Base-by-base conservation (phyloP, 306 rosid species). In the Glycine latifolia region DNA sequence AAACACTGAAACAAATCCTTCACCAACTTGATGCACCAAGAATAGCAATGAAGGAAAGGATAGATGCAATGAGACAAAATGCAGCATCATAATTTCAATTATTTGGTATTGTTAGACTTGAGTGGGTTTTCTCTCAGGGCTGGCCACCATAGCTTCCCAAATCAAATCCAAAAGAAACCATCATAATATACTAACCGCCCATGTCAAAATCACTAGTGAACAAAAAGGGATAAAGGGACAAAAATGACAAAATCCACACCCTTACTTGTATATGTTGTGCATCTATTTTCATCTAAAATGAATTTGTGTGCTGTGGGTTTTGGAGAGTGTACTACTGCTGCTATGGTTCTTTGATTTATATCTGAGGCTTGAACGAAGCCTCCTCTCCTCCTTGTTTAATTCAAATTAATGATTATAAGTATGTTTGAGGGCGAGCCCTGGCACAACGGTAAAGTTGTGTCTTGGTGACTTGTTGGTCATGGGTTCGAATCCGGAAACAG, bases 151-250 rank as follows among this genome's bases (percentile, higher is more conserved):
- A 55, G 4, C 65, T 59, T 59, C 39, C n/a, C 39, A 9, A 31
- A 61, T 61, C 67, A 61, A 61, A 35, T 63, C 16, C 47, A 33
- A 63, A 63, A 12, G 69, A 46, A 63, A 63, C 17, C 6, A 33
- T 12, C 5, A 43, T 5, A 11, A 31, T 61, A 33, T 62, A 16
- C 33, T 3, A 15, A 15, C 62, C 62, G 16, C 11, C 44, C 31
- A 15, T n/a, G 31, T 55, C 60, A 5, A 55, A 55, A 55, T 0
- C 41, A 60, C 31, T 3, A 8, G 63, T 16, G 35, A 59, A 59
- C 65, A 26, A 26, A 59, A 59, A 17, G 3, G 39, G 33, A 17
- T 16, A 3, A 56, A 16, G 62, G 33, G 37, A 59, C 1, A 59
- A 3, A 17, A 59, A 59, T 10, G 65, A 7, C 50, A 66, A 35